A percentile compares a stretch with the other conserved stretches of the same genome.
These are phyloP conservation scores for Cinnamomum chago DNA, from an alignment of 164 flowering plant species.

Conservation along the genomic window DNA sequence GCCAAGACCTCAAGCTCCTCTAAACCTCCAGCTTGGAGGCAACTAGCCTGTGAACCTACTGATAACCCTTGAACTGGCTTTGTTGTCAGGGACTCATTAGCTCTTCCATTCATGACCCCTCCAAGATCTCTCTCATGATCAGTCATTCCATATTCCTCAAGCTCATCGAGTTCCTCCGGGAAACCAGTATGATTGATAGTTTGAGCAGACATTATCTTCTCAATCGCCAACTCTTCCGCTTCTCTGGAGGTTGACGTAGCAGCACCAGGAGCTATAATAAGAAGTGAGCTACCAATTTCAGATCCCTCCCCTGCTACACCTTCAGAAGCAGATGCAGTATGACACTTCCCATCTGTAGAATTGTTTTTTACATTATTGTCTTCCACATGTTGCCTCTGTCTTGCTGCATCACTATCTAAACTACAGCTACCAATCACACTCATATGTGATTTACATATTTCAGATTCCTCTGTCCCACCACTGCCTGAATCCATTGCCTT, in stretches of 20 bases:
- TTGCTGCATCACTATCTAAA: neutral
- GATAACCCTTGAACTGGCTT: constrained; percentile 17
- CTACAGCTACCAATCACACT: neutral
- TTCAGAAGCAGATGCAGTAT: constrained; percentile 9
- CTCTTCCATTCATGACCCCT: constrained; percentile 14
- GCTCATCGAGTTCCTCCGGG: constrained; percentile 51
- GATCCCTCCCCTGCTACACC: constrained; percentile 12
- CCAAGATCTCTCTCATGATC: constrained; percentile 23
- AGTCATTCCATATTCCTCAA: constrained; percentile 35
- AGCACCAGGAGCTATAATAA: constrained; percentile 3
- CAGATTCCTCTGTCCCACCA: constrained; percentile 16
- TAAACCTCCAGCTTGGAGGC: constrained; percentile 31
- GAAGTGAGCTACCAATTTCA: neutral
- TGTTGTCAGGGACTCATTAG: constrained; percentile 13
- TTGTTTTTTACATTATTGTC: neutral
- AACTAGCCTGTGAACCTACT: constrained; percentile 14
- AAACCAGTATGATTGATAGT: constrained; percentile 26
- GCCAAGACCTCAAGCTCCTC: constrained; percentile 83
- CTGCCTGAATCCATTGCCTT: neutral
- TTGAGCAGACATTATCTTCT: constrained; percentile 37
- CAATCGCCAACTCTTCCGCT: constrained; percentile 48
- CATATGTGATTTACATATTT: neutral
- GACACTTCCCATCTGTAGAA: neutral
- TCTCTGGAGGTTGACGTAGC: constrained; percentile 27
- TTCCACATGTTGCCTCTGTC: neutral